Evolutionary conservation across 495 filamentous ascomycete genomes (phyloP), one percentile per base, ranked within the genome.

Genomic region (Hypoxylon lenormandii): DNA sequence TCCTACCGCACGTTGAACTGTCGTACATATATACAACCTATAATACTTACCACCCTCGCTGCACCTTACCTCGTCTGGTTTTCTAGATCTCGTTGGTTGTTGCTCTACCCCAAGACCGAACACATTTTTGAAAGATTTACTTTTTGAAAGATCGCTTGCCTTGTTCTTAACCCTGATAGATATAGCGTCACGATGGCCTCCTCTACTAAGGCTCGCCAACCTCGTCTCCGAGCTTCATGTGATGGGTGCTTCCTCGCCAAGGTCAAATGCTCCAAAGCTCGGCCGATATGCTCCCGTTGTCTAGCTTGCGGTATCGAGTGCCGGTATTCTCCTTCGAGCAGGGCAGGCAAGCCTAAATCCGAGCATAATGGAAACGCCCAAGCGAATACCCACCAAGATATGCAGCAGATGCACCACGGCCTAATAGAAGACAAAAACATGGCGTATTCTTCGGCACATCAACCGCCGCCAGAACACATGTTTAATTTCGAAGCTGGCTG

Each of bases 221-320:
- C 76, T 42, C 77, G 82, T 21, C 77, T 85, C 50, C 78, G 83
- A 42, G 81, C 80, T 26, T 85, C 83, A 36, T 86, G 83, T 71
- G 83, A 86, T 66, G 81, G 81, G n/a, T 86, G 83, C 70, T 83
- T 84, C 60, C 71, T 83, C 28, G 83, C 83, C 38, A 86, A 86
- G 66, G 82, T 86, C 74, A 85, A 84, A 63, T 86, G 83, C 72
- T 81, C 80, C 61, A 86, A 85, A 60, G 74, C 73, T 0, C 76
- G 80, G 40, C 83, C 83, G 3, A 72, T 84, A 49, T 86, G 83
- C 66, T 74, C 77, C 19, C 79, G 83, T 16, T 86, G 83, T 59
- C 73, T 85, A 12, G 64, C 77, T 10, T 81, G 76, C 47, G 83
- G 83, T 4, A 77, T 79, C 23, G 72, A 80, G 13, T 86, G 83